Conservation (phyloP, 495 filamentous ascomycete species). For the Margaritispora aquatica region DNA sequence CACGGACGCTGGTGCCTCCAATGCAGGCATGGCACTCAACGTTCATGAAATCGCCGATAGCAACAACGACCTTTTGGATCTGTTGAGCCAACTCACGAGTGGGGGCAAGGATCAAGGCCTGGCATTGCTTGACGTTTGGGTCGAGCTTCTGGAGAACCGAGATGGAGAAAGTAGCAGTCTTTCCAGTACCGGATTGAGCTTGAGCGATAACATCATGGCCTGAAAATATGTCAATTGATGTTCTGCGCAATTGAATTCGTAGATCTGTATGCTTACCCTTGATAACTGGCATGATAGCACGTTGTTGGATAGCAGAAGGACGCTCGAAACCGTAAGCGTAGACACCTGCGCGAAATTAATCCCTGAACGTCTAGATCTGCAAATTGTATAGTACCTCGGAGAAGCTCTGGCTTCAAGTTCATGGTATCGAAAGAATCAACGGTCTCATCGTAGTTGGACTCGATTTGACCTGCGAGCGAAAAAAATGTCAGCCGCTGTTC, state of each 20-base stretch:
- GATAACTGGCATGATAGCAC: conserved; percentile 98
- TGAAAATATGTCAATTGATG: conserved; percentile 34
- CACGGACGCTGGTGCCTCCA: conserved; percentile 94
- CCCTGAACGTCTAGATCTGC: neutral
- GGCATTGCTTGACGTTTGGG: conserved; percentile 84
- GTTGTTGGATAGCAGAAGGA: conserved; percentile 98
- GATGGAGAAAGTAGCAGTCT: conserved; percentile 99
- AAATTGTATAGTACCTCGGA: conserved; percentile 68
- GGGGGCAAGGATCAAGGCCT: conserved; percentile 92
- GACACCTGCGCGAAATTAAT: conserved; percentile 57
- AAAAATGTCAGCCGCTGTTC: conserved; percentile 16
- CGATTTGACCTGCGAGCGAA: conserved; percentile 74
- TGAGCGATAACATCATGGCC: conserved; percentile 98
- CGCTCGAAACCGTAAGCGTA: conserved; percentile 99
- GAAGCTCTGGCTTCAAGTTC: conserved; percentile 91
- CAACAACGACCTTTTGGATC: conserved; percentile 98
- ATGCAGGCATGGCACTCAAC: conserved; percentile 99
- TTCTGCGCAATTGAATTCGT: neutral
- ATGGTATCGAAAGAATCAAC: conserved; percentile 98
- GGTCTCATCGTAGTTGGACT: conserved; percentile 99
- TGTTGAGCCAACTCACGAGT: conserved; percentile 97
- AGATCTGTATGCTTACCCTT: conserved; percentile 65
- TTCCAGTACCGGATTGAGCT: conserved; percentile 98
- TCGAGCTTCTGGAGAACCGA: conserved; percentile 98
- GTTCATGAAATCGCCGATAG: conserved; percentile 99